Percentiles rank a stretch among this genome's conserved stretches.
These are phyloP conservation scores for Clonostachys rosea DNA, from an alignment of 2,329 filamentous ascomycete genomes.

Conservation along the genomic window DNA sequence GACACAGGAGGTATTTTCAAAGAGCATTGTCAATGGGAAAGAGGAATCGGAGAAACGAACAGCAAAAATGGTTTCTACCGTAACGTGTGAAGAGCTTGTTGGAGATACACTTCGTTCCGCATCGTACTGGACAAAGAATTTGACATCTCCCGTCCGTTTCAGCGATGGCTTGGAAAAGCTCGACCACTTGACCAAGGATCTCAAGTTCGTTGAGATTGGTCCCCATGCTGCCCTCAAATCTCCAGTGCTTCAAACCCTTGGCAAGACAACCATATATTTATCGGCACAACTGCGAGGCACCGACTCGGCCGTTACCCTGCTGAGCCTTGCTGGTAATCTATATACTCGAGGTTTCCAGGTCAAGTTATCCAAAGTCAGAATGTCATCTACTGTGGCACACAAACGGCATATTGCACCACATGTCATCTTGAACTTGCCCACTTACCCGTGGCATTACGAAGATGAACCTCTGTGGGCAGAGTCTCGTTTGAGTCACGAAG, in stretches of 20 bases:
- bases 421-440: constrained; percentile 23
- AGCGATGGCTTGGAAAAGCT: constrained; percentile 3
- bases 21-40: neutral
- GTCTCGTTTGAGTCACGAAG: constrained; percentile 11
- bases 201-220: constrained; percentile 10
- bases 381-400: too few species aligned
- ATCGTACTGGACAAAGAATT: constrained; percentile 7
- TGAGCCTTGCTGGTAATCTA: neutral
- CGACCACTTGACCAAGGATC: constrained; percentile 10
- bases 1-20: constrained; percentile 2
- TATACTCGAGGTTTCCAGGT: neutral
- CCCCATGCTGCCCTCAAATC: constrained; percentile 6
- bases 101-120: neutral
- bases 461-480: neutral
- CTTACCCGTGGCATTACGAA: constrained; percentile 19
- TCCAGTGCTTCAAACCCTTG: neutral
- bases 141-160: constrained; percentile 8
- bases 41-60: neutral
- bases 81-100: neutral
- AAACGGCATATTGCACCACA: too few species aligned
- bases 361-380: neutral
- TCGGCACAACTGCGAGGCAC: neutral
- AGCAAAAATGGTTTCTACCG: neutral
- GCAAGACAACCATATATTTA: neutral
- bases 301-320: neutral